Conservation (phyloP, 805 yeast genomes). For the Zygosaccharomyces bisporus region DNA sequence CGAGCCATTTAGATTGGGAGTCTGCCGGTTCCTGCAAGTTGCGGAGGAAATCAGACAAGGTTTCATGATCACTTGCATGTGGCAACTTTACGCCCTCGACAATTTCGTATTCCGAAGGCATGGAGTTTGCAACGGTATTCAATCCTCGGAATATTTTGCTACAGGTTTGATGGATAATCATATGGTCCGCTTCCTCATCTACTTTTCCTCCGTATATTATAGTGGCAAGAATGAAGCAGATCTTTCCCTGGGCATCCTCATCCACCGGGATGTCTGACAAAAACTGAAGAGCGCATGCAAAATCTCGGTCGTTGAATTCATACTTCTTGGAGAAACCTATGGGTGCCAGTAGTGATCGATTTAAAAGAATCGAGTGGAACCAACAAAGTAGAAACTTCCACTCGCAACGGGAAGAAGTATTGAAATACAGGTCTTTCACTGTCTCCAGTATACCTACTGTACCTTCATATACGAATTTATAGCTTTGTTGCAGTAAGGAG, state of each 20-base stretch:
- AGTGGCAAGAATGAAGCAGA: slow-evolving; percentile 11
- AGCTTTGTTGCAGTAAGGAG: slow-evolving; percentile 50
- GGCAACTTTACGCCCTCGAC: slow-evolving; percentile 16
- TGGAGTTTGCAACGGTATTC: background rate
- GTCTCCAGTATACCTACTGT: slow-evolving; percentile 45
- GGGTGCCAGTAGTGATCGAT: slow-evolving; percentile 56
- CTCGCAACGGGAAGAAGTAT: slow-evolving; percentile 27
- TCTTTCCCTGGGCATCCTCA: background rate
- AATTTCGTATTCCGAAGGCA: slow-evolving; percentile 9
- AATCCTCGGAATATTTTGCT: slow-evolving; percentile 10
- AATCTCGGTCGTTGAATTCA: slow-evolving; percentile 75
- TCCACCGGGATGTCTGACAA: slow-evolving; percentile 32
- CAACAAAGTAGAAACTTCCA: slow-evolving; percentile 57
- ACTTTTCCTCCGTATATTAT: slow-evolving; percentile 47
- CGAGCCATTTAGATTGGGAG: slow-evolving; percentile 14
- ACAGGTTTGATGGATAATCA: slow-evolving; percentile 18
- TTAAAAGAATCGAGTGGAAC: slow-evolving; percentile 64
- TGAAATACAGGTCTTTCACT: slow-evolving; percentile 19
- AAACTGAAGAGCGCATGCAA: slow-evolving; percentile 45
- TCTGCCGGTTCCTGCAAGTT: slow-evolving; percentile 13
- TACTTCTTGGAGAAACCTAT: slow-evolving; percentile 57
- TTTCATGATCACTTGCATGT: slow-evolving; percentile 1
- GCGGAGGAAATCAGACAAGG: slow-evolving; percentile 5
- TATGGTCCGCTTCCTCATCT: slow-evolving; percentile 41
- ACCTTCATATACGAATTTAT: slow-evolving; percentile 54